Base-by-base conservation (phyloP, 2,329 filamentous ascomycete species). In the Plenodomus biglobosus region DNA sequence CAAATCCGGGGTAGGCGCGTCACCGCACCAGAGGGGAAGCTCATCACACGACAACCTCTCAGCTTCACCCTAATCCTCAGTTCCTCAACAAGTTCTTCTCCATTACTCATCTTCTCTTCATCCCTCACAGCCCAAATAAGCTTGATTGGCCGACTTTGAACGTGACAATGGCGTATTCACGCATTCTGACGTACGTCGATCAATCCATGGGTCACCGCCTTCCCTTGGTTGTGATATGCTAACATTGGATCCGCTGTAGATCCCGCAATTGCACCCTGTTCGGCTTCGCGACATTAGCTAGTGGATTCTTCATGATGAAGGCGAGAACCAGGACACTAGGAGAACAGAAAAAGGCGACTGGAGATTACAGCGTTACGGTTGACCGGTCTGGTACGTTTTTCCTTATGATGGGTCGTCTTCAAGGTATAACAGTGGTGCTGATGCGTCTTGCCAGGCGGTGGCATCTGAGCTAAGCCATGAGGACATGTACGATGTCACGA, bases 361-460 rank as follows among this genome's bases (percentile, higher is more conserved):
- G 27, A 15, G 27, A 32, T 32, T 32, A 32, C 15, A 32, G 27
- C 27, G 27, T 32, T 15, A 15, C 27, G 3, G 27, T 32, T 6
- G 27, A 32, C 27, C 8, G 27, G 27, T 32, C 27, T 8, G 27
- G 27, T 50, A 46, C 27, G 48, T 46, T 36, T 42, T 38, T n/a
- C 40, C 45, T n/a, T 20, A 50, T 45, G 32, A 27, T 50, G 15
- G 20, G 21, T 11, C 37, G 18, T 21, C 11, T 37, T 38, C n/a
- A 15, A 32, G 27, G 15, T 32, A 11, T 11, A 3, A 32, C 15
- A 15, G 8, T 10, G 7, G 27, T 32, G 27, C 27, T 32, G 11
- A 32, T 15, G 44, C 19, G 39, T 35, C n/a, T 1, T 21, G 35
- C 10, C 16, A 37, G 35, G 35, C 18, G 35, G 35, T 18, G 35